phyloP scores from a whole-genome alignment of 2,329 filamentous ascomycete genomes.

The Botryosphaeria dothidea region DNA sequence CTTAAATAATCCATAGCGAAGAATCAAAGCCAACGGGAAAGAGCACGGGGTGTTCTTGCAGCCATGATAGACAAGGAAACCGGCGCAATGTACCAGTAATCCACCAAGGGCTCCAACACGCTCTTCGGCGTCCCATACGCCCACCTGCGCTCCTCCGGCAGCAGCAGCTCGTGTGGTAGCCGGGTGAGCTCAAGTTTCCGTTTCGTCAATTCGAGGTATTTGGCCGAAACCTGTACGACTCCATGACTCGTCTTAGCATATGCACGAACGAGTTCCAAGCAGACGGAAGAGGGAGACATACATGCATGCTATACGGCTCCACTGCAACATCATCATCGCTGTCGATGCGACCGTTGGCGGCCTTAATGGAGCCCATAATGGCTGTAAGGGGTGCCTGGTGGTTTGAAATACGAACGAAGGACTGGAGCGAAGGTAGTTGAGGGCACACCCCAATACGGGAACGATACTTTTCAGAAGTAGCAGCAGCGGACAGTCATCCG shows the following conservation, averaged over 20 bases:
- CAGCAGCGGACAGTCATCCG: background rate
- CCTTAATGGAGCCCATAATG: background rate
- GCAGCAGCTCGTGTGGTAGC: slow-evolving; percentile 59
- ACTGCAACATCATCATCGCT: background rate
- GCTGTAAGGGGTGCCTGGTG: too few species aligned
- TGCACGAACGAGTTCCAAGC: too few species aligned
- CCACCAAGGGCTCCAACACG: slow-evolving; percentile 64
- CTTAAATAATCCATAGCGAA: too few species aligned
- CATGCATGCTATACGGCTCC: slow-evolving; percentile 58
- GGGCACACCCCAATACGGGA: too few species aligned
- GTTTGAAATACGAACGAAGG: background rate
- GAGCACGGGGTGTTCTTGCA: too few species aligned
- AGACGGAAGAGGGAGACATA: slow-evolving; percentile 41
- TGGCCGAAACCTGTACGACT: slow-evolving; percentile 59
- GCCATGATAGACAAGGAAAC: background rate
- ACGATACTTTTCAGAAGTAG: too few species aligned
- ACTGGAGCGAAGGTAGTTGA: too few species aligned
- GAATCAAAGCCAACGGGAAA: too few species aligned
- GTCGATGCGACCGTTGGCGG: background rate
- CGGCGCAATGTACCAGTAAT: slow-evolving; percentile 52
- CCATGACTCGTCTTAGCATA: too few species aligned
- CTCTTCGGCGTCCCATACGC: slow-evolving; percentile 59
- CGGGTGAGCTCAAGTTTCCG: slow-evolving; percentile 68
- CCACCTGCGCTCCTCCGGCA: slow-evolving; percentile 53
- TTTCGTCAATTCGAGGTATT: slow-evolving; percentile 66